Conservation (phyloP, 2,329 filamentous ascomycete species). For the Xylaria sp. region DNA sequence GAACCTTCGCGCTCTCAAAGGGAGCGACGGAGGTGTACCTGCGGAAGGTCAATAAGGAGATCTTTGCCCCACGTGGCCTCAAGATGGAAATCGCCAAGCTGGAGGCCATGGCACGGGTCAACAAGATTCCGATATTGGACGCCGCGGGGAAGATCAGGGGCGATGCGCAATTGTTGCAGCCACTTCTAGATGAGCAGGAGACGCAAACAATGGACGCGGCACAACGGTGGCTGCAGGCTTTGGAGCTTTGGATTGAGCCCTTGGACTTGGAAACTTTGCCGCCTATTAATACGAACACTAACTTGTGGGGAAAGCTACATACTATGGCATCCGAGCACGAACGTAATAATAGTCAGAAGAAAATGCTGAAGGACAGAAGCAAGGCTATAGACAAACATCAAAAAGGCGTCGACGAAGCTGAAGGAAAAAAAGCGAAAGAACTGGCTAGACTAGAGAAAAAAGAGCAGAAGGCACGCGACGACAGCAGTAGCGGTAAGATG, state of each 20-base stretch:
- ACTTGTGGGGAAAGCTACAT: slow-evolving; percentile 13
- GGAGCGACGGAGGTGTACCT: slow-evolving; percentile 17
- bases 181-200: slow-evolving; percentile 1
- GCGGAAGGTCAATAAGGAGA: slow-evolving; percentile 14
- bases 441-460: slow-evolving; percentile 13
- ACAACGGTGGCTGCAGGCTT: slow-evolving; percentile 13
- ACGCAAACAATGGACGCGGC: slow-evolving; percentile 3
- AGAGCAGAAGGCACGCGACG: slow-evolving; percentile 1
- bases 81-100: slow-evolving; percentile 24
- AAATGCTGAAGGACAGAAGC: slow-evolving; percentile 1
- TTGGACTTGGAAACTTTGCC: slow-evolving; percentile 15
- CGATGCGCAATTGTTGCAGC: slow-evolving; percentile 6
- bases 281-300: slow-evolving; percentile 13
- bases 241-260: slow-evolving; percentile 16
- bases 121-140: slow-evolving; percentile 19
- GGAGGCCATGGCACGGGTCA: slow-evolving; percentile 17
- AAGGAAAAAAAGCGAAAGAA: slow-evolving; percentile 4
- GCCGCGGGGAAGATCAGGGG: neutral
- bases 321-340: slow-evolving; percentile 17
- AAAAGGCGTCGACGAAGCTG: slow-evolving; percentile 6
- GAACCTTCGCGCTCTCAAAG: slow-evolving; percentile 12
- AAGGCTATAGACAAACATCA: slow-evolving; percentile 15
- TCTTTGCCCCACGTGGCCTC: slow-evolving; percentile 14
- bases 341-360: slow-evolving; percentile 10
- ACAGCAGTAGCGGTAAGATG: neutral